phyloP scores from a whole-genome alignment of 805 yeast species.

The Cyberlindnera japonica region DNA sequence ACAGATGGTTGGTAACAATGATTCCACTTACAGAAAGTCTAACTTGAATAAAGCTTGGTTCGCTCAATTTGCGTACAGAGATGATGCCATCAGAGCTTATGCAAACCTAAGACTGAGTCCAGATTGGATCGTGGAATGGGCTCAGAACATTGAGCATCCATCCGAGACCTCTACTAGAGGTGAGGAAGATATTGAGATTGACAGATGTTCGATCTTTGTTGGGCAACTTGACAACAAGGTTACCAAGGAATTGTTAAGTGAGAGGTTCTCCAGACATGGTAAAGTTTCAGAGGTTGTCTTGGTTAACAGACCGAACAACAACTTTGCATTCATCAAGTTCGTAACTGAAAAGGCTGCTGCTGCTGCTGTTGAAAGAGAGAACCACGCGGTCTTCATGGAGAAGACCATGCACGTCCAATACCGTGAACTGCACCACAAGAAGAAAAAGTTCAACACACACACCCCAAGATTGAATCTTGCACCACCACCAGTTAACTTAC shows the following conservation, averaged over 20 bases:
- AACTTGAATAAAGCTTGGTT: constrained; percentile 54
- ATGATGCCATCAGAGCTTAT: constrained; percentile 84
- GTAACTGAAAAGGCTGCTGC: constrained; percentile 72
- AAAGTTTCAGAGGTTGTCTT: constrained; percentile 52
- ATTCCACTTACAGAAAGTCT: constrained; percentile 29
- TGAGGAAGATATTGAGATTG: constrained; percentile 46
- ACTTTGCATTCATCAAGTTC: constrained; percentile 72
- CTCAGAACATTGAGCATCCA: constrained; percentile 69
- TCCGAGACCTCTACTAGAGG: constrained; percentile 22
- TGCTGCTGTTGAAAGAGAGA: constrained; percentile 80
- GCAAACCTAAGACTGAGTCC: constrained; percentile 57
- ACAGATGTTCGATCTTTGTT: constrained; percentile 69
- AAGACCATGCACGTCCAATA: constrained; percentile 85
- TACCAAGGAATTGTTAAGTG: constrained; percentile 49
- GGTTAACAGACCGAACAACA: constrained; percentile 45
- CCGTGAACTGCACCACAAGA: constrained; percentile 49
- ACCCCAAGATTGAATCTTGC: constrained; percentile 53
- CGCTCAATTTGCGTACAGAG: constrained; percentile 73
- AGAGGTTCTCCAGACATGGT: constrained; percentile 68
- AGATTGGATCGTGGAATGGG: constrained; percentile 74
- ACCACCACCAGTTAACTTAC: constrained; percentile 76
- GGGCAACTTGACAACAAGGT: constrained; percentile 63
- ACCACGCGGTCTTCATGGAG: constrained; percentile 69
- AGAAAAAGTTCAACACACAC: constrained; percentile 19
- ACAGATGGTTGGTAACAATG: constrained; percentile 45